Evolutionary conservation across 306 rosid species (phyloP), one percentile per base, ranked within the genome.

Genomic region (Mimosa bimucronata): DNA sequence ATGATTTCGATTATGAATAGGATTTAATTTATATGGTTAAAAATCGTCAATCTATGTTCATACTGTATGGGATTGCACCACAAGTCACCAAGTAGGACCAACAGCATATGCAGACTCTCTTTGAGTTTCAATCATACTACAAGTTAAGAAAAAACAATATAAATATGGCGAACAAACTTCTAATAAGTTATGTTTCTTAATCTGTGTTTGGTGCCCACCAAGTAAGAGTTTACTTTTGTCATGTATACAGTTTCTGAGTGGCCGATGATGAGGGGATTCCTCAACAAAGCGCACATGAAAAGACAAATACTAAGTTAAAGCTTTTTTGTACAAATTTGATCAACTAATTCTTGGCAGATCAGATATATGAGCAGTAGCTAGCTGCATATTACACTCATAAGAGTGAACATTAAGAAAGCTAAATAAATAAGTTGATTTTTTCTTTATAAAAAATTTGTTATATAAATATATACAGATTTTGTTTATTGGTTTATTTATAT

Each of bases 171-270:
- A 77, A 61, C 58, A 57, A 64, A 23, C 23, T 50, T 61, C 87
- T 66, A 45, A 52, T 77, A 66, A 78, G 31, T 3, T 60, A 52
- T 25, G 64, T 62, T 52, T 75, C 65, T 79, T 58, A 31, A 69
- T 37, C 65, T 61, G 65, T 25, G 72, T 76, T 81, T 73, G 79
- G 73, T 37, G 77, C 86, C 86, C 78, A 82, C 86, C 73, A 66
- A 62, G 42, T 10, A 65, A 74, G 67, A 80, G 86, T 79, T 85
- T 82, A 82, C 71, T 82, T 88, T 92, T 87, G 92, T 86, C 88
- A 77, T 58, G 80, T 78, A 58, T 81, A 30, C 58, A 55, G 46
- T 76, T 71, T 71, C 61, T 50, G 76, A 69, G 81, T 86, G 87
- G 81, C 73, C 75, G 83, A 75, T 78, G 74, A 77, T 71, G 82